A percentile compares a stretch with the other conserved stretches of the same genome.
Evolutionary conservation across 495 filamentous ascomycete genomes (phyloP).

Genomic region (Hamigera avellanea): DNA sequence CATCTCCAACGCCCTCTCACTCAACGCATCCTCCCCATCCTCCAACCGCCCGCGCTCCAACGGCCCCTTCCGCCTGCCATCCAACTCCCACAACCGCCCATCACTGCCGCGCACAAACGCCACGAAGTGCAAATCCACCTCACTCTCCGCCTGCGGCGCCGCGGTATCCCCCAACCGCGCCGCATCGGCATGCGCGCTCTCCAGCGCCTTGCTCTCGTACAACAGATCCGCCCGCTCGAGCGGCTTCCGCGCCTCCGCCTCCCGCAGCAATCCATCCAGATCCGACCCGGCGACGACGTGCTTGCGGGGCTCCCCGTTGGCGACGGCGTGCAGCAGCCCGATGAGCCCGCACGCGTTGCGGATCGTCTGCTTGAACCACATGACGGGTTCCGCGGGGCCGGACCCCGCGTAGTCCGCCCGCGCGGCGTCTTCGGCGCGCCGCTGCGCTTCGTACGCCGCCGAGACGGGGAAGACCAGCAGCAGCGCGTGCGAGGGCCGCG

Average conservation of each 20-base stretch:
- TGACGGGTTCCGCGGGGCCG: slow-evolving; percentile 47
- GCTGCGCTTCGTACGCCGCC: slow-evolving; percentile 54
- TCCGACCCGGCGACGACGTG: slow-evolving; percentile 33
- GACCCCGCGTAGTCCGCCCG: slow-evolving; percentile 38
- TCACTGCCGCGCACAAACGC: slow-evolving; percentile 68
- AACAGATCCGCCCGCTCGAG: slow-evolving; percentile 55
- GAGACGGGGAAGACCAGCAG: slow-evolving; percentile 78
- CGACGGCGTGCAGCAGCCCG: slow-evolving; percentile 62
- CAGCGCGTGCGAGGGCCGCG: slow-evolving; percentile 70
- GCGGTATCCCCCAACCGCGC: slow-evolving; percentile 61
- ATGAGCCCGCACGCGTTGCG: slow-evolving; percentile 78
- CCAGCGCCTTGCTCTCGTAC: slow-evolving; percentile 59
- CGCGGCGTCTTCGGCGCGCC: slow-evolving; percentile 49
- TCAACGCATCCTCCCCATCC: slow-evolving; percentile 54
- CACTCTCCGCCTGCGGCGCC: slow-evolving; percentile 55
- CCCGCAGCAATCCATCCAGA: slow-evolving; percentile 33
- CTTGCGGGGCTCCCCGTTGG: slow-evolving; percentile 44
- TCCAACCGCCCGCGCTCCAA: slow-evolving; percentile 44
- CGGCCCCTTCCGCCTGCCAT: slow-evolving; percentile 65
- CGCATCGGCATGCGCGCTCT: slow-evolving; percentile 58
- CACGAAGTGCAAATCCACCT: slow-evolving; percentile 73
- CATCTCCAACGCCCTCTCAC: slow-evolving; percentile 50
- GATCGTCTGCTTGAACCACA: slow-evolving; percentile 93
- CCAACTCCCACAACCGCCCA: slow-evolving; percentile 72
- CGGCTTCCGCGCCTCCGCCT: slow-evolving; percentile 34